phyloP scores from a whole-genome alignment of 1,284 basidiomycete species.

The Laetiporus sulphureus region DNA sequence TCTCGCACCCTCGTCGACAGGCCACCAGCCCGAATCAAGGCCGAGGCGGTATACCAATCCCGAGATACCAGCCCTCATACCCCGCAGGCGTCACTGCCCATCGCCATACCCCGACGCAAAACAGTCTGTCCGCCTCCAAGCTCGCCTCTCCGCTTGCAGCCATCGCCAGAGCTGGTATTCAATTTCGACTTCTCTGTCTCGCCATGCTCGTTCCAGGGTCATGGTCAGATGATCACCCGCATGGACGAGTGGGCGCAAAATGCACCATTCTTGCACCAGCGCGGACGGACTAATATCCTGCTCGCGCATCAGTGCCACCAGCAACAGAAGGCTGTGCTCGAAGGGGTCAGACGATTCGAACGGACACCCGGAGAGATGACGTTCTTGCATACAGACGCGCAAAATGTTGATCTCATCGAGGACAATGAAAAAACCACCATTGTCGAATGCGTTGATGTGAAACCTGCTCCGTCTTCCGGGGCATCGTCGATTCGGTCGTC shows the following conservation, averaged over 20 bases:
- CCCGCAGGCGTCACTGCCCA: constrained; percentile 10
- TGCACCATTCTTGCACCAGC: constrained; percentile 11
- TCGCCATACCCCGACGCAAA: constrained; percentile 16
- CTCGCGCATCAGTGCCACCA: constrained; percentile 12
- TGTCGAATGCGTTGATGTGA: background rate
- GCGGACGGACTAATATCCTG: constrained; percentile 8
- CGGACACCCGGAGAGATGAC: no score
- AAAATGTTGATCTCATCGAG: background rate
- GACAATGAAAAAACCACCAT: background rate
- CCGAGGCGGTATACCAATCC: no score
- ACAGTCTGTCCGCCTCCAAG: constrained; percentile 10
- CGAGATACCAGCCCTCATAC: no score
- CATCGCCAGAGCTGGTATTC: constrained; percentile 17
- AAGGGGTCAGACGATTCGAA: no score
- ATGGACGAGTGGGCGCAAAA: constrained; percentile 4
- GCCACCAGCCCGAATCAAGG: no score
- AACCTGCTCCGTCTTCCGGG: background rate
- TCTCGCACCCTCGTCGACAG: no score
- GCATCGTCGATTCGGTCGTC: constrained; percentile 1
- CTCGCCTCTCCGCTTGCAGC: constrained; percentile 9
- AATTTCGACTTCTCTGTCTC: constrained; percentile 18
- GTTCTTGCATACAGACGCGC: no score
- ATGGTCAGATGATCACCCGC: constrained; percentile 3
- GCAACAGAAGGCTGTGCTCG: constrained; percentile 4
- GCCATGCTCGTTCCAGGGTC: constrained; percentile 8